These are phyloP conservation scores for Tetraselmis chui DNA, from an alignment of 139 green algal genomes.

Conservation along the genomic window DNA sequence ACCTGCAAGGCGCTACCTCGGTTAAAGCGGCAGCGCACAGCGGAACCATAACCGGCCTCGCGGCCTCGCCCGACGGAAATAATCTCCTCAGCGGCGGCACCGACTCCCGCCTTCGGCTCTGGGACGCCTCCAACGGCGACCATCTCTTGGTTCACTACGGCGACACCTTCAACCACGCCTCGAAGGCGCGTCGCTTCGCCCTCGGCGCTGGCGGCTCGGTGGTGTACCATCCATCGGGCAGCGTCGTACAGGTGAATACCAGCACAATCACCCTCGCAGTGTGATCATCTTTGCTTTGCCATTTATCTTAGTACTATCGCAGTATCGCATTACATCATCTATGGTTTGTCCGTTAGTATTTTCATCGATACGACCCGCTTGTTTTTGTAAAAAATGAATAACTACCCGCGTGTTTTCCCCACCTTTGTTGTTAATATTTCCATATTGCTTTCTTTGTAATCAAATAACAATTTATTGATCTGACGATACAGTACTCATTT, in stretches of 20 bases:
- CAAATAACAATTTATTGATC: too few species aligned
- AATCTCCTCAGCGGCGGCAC: slow-evolving; percentile 58
- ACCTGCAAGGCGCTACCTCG: not conserved
- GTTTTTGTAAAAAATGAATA: too few species aligned
- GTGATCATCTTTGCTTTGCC: too few species aligned
- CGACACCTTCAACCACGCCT: slow-evolving; percentile 47
- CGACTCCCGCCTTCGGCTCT: slow-evolving; percentile 70
- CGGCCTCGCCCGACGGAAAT: slow-evolving; percentile 52
- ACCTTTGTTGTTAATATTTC: too few species aligned
- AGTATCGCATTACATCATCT: too few species aligned
- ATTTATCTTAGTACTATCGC: too few species aligned
- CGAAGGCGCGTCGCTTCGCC: slow-evolving; percentile 12
- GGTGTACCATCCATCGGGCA: slow-evolving; percentile 70
- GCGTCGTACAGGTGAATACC: slow-evolving; percentile 36
- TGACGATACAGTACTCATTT: too few species aligned
- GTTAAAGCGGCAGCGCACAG: slow-evolving; percentile 20
- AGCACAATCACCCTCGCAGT: not conserved
- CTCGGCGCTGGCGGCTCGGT: not conserved
- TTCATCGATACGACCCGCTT: too few species aligned
- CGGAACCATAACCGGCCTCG: slow-evolving; percentile 41
- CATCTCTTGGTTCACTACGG: slow-evolving; percentile 65
- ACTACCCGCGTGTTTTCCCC: too few species aligned
- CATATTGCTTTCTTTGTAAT: too few species aligned
- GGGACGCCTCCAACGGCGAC: slow-evolving; percentile 46
- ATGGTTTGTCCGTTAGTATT: too few species aligned